Evolutionary conservation across 306 rosid genomes (phyloP).

Genomic region (Alnus glutinosa): DNA sequence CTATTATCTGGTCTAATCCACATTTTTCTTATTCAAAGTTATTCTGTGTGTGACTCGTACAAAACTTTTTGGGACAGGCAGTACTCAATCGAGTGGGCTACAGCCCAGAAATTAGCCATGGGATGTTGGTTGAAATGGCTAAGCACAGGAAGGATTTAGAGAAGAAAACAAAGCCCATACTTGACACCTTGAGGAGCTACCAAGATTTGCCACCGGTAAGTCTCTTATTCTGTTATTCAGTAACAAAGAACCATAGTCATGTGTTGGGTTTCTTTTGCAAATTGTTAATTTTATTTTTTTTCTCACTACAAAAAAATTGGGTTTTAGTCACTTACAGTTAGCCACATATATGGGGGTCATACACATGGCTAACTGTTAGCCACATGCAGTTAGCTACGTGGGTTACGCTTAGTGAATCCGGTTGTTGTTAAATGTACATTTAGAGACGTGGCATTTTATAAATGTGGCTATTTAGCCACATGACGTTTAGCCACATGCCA

Average conservation of each 20-base stretch:
- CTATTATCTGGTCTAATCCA: not conserved
- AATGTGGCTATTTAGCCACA: too few relatives aligned
- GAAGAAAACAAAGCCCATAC: constrained; percentile 93
- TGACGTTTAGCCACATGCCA: too few relatives aligned
- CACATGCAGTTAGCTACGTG: too few relatives aligned
- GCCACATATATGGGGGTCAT: too few relatives aligned
- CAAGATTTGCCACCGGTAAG: constrained; percentile 92
- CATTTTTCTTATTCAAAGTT: constrained; percentile 11
- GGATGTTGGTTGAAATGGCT: constrained; percentile 79
- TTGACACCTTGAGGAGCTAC: constrained; percentile 85
- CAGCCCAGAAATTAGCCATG: constrained; percentile 84
- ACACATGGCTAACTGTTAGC: too few relatives aligned
- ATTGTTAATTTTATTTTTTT: constrained; percentile 19
- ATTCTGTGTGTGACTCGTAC: not conserved
- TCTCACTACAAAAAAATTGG: too few relatives aligned
- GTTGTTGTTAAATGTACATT: too few relatives aligned
- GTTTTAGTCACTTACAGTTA: too few relatives aligned
- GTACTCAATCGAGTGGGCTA: constrained; percentile 81
- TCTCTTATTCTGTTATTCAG: not conserved
- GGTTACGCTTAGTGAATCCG: too few relatives aligned
- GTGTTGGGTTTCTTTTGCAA: constrained; percentile 7
- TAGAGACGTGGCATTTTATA: too few relatives aligned
- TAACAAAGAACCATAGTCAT: not conserved
- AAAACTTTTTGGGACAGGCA: constrained; percentile 52
- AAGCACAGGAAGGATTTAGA: constrained; percentile 89